A percentile compares a stretch with the other conserved stretches of the same genome.
Conservation (phyloP, 2,329 filamentous ascomycete genomes). For the Colletotrichum tamarilloi region DNA sequence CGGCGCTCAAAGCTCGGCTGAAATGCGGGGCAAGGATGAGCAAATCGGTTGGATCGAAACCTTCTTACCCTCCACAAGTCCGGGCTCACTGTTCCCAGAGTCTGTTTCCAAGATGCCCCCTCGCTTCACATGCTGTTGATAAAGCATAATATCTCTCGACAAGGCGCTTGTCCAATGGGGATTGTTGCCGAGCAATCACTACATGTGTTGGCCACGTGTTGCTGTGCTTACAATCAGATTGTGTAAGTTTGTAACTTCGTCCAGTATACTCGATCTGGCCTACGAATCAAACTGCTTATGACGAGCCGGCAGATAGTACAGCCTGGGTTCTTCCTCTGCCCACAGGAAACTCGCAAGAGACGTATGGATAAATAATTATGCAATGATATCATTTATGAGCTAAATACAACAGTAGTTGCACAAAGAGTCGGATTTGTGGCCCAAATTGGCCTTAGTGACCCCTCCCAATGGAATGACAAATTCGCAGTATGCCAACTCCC, state of each 20-base stretch:
- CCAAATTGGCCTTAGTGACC: background rate
- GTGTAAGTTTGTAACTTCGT: background rate
- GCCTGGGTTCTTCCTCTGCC: background rate
- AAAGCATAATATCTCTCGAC: background rate
- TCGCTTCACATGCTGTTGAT: constrained; percentile 7
- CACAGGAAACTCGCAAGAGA: background rate
- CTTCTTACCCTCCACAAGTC: constrained; percentile 9
- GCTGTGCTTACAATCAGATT: constrained; percentile 5
- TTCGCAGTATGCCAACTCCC: background rate
- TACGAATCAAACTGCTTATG: background rate
- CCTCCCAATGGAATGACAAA: background rate
- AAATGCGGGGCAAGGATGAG: background rate
- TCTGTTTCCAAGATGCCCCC: background rate
- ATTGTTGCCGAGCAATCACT: background rate
- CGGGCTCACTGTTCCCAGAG: background rate
- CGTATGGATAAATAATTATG: background rate
- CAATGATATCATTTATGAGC: background rate
- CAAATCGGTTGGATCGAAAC: background rate
- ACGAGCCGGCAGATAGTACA: background rate
- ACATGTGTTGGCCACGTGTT: constrained; percentile 7
- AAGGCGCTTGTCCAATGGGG: background rate
- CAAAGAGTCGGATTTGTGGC: background rate
- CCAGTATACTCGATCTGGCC: background rate
- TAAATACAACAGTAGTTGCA: background rate
- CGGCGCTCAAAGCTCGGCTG: background rate